These are phyloP conservation scores for Chlamydomonas incerta DNA, from an alignment of 139 green algal species.

Conservation along the genomic window DNA sequence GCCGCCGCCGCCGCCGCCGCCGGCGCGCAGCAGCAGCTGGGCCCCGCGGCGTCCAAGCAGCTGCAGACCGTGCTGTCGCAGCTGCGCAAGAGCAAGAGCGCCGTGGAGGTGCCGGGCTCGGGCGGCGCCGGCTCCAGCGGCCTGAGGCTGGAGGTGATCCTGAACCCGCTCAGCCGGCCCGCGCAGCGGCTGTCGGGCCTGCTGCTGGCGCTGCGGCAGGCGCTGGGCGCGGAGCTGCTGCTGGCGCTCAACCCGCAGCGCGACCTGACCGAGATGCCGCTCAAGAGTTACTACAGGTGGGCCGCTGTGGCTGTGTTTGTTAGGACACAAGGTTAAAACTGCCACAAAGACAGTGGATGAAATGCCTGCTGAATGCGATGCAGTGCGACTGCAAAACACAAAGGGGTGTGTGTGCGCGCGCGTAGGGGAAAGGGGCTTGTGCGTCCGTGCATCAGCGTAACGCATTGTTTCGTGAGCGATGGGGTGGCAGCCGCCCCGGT, in stretches of 20 bases:
- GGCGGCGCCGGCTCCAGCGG: background rate
- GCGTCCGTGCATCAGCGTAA: too few relatives aligned
- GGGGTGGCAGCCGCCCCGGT: too few relatives aligned
- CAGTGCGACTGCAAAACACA: too few relatives aligned
- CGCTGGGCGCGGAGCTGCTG: slow-evolving; percentile 42
- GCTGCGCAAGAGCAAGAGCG: background rate
- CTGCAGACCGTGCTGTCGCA: slow-evolving; percentile 29
- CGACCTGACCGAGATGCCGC: slow-evolving; percentile 83
- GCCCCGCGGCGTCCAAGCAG: slow-evolving; percentile 39
- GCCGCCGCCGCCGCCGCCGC: background rate
- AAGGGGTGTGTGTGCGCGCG: too few relatives aligned
- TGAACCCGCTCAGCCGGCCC: slow-evolving; percentile 77
- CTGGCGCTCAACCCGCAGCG: slow-evolving; percentile 72
- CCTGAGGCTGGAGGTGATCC: slow-evolving; percentile 60
- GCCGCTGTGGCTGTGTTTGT: slow-evolving; percentile 22
- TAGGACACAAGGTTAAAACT: too few relatives aligned
- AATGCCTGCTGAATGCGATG: too few relatives aligned
- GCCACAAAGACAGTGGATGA: too few relatives aligned
- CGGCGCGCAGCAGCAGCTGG: background rate
- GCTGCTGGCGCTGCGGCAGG: slow-evolving; percentile 60
- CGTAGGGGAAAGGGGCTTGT: too few relatives aligned
- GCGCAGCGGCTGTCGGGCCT: slow-evolving; percentile 67
- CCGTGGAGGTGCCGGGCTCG: background rate
- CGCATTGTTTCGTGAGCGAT: too few relatives aligned
- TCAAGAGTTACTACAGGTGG: slow-evolving; percentile 93